These are phyloP conservation scores for Selaginella moellendorffii DNA, from an alignment of 75 land plant genomes.

Conservation along the genomic window DNA sequence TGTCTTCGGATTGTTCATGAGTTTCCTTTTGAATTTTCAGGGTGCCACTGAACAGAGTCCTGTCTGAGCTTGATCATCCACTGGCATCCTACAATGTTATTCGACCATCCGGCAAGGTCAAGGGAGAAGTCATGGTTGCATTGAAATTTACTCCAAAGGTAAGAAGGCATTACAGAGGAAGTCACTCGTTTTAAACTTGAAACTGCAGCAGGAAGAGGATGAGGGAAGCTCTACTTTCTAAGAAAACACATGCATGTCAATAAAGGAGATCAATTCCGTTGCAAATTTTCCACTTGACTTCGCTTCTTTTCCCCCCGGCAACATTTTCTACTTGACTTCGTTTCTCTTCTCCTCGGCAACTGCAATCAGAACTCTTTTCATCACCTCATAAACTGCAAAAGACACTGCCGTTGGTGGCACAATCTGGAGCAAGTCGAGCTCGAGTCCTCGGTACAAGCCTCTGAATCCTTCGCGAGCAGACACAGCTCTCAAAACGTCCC, in stretches of 20 bases:
- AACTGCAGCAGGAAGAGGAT: no score
- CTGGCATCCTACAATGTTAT: slow-evolving; percentile 42
- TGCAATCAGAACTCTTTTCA: slow-evolving; percentile 23
- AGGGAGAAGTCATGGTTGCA: slow-evolving; percentile 42
- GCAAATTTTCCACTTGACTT: no score
- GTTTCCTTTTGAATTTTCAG: slow-evolving; percentile 17
- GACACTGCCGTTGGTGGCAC: slow-evolving; percentile 24
- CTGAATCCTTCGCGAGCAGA: slow-evolving; percentile 16
- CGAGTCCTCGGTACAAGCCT: slow-evolving; percentile 27
- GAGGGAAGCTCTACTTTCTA: no score
- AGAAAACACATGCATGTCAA: no score
- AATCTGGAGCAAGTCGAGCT: slow-evolving; percentile 10
- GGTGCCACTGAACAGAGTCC: slow-evolving; percentile 30
- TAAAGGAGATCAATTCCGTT: no score
- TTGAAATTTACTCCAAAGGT: slow-evolving; percentile 43
- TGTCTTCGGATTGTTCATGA: no score
- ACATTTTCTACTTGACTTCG: slow-evolving; percentile 27
- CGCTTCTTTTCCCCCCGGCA: no score
- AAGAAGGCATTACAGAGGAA: no score
- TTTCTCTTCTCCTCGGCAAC: slow-evolving; percentile 17
- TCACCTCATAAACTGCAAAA: slow-evolving; percentile 22
- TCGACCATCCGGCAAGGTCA: slow-evolving; percentile 20
- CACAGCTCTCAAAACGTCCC: slow-evolving; percentile 16
- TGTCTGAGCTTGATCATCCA: slow-evolving; percentile 27
- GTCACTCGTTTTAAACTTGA: no score